Percentiles rank a stretch among this genome's conserved stretches.
Conservation (phyloP, 1,284 basidiomycete genomes). For the Ceratobasidium sp. region DNA sequence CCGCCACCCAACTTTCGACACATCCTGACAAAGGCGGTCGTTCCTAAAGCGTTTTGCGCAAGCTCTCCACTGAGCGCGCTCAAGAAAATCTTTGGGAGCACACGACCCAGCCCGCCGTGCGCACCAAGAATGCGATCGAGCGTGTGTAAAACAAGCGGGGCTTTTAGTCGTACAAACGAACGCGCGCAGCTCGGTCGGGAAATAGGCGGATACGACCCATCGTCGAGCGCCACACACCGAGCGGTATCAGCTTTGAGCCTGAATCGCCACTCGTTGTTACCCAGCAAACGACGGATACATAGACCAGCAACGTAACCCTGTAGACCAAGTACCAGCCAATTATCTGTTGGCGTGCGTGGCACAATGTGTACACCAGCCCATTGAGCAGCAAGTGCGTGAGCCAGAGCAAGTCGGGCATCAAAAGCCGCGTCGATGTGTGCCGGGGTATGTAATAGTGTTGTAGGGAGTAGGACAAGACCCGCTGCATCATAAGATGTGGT, state of each 20-base stretch:
- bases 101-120: constrained; percentile 92
- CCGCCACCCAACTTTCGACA: constrained; percentile 94
- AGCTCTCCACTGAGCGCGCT: constrained; percentile 94
- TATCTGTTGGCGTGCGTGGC: constrained; percentile 90
- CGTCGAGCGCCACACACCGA: constrained; percentile 88
- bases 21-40: constrained; percentile 87
- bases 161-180: constrained; percentile 93
- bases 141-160: constrained; percentile 94
- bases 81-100: constrained; percentile 94
- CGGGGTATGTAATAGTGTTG: constrained; percentile 10
- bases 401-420: constrained; percentile 86
- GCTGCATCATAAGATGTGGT: constrained; percentile 32
- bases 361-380: constrained; percentile 98
- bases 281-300: constrained; percentile 86
- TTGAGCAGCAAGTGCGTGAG: constrained; percentile 91
- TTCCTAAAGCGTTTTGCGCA: constrained; percentile 84
- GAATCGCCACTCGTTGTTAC: constrained; percentile 98
- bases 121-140: constrained; percentile 80
- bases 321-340: constrained; percentile 95
- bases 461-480: constrained; percentile 27
- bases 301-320: constrained; percentile 90
- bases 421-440: constrained; percentile 85
- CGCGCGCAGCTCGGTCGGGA: constrained; percentile 86
- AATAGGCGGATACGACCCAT: constrained; percentile 89
- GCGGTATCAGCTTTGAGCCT: constrained; percentile 96